Base-by-base conservation (phyloP, 805 yeast genomes). In the Saturnispora silvae region DNA sequence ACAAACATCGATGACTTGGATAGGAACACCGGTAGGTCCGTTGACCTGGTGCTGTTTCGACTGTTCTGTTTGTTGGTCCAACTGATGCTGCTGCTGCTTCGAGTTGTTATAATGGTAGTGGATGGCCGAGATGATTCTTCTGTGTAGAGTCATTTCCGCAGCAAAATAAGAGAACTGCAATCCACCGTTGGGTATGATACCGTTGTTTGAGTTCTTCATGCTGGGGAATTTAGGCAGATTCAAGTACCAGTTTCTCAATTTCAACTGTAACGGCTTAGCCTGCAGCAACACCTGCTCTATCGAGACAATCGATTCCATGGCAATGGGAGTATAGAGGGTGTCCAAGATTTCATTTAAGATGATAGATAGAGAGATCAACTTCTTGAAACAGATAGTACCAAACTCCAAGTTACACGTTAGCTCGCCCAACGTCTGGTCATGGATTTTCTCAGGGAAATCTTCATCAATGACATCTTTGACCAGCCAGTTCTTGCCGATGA, bases 131-230 rank as follows among this genome's bases (percentile, higher is more conserved):
- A 81, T 72, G 37, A 82, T 82, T 48, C 77, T 75, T 34, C 96
- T 63, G 56, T 87, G 96, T 18, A 87, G 62, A 0, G 92, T 81
- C 27, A 87, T 73, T 52, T 87, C 97, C 0, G 94, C 81, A 0
- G 94, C 89, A 59, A 86, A 82, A 55, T 87, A 87, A 1, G 94
- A 81, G 33, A 87, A 59, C 40, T 86, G 94, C 35, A 87, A 61
- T 44, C 81, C 76, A 0, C 94, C 89, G 52, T 80, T 78, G 13
- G 87, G 70, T 11, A 72, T 65, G 1, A 75, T 60, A 38, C 59
- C 67, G n/a, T n/a, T n/a, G n/a, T n/a, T n/a, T n/a, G n/a, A n/a
- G n/a, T n/a, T n/a, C n/a, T n/a, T n/a, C 82, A 76, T 79, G 41
- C 76, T 85, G 25, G 78, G 58, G 47, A 67, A 74, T 19, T 61